Base-by-base conservation (phyloP, 2,329 filamentous ascomycete species). In the Huntiella savannae region DNA sequence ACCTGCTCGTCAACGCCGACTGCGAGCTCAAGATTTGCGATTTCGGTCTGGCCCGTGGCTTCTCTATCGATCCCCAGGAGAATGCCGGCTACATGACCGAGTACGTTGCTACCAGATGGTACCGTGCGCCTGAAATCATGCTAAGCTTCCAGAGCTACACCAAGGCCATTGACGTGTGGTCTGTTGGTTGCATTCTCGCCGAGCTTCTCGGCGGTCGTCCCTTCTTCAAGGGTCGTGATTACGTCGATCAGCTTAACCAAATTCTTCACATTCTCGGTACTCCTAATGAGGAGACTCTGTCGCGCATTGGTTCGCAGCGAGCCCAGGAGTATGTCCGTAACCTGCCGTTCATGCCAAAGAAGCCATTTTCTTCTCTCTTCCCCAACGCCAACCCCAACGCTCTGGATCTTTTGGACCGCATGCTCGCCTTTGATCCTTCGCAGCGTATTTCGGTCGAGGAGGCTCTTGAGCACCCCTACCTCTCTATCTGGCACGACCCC, bases 111-210 rank as follows among this genome's bases (percentile, higher is more conserved):
- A 98, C 91, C 45, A 75, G 91, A 67, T 98, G 91, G 91, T 98
- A 77, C 58, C 70, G 73, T 65, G 91, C 91, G 3, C 91, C 91
- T 4, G 91, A 98, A 64, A 98, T 98, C 56, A 98, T 98, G 91
- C 69, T 98, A 63, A 95, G 86, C 69, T 98, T 98, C 75, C 88
- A 96, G 65, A 95, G 86, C 68, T 98, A 98, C 65, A 98, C 91
- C 57, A 98, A 98, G 85, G 91, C 91, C 55, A 98, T 98, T 64
- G 91, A 98, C 60, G 88, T 98, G 33, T 98, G 91, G 91, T 98
- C 91, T 6, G 88, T 98, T 38, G 91, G 91, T 51, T 98, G 91
- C 60, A 98, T 98, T 57, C 75, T 98, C 46, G 91, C 91, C 46
- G 91, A 98, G 63, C 77, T 98, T 10, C 77, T 98, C 33, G 91